These are phyloP conservation scores for Collybiopsis luxurians DNA, from an alignment of 768 basidiomycete species.

Conservation along the genomic window DNA sequence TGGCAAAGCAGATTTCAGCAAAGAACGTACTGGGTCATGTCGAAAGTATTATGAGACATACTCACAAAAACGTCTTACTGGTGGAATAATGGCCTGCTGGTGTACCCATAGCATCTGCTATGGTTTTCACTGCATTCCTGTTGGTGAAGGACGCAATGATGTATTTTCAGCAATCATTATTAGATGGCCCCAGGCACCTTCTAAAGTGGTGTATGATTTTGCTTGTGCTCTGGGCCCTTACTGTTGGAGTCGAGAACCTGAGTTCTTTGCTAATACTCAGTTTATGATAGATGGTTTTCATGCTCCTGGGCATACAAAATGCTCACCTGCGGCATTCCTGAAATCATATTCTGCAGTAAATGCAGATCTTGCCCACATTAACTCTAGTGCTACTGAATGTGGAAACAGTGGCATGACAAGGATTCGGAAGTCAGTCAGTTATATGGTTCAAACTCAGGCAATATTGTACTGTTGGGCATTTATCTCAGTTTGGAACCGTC, in stretches of 20 bases:
- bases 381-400: too few relatives aligned
- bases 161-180: slow-evolving; percentile 24
- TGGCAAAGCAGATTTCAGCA: slow-evolving; percentile 7
- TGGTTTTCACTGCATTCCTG: slow-evolving; percentile 19
- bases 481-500: too few relatives aligned
- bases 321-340: too few relatives aligned
- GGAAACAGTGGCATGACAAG: too few relatives aligned
- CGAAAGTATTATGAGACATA: slow-evolving; percentile 16
- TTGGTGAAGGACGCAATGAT: slow-evolving; percentile 22
- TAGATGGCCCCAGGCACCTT: slow-evolving; percentile 25
- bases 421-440: too few relatives aligned
- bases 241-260: slow-evolving; percentile 14
- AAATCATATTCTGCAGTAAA: too few relatives aligned
- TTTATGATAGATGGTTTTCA: too few relatives aligned
- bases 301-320: too few relatives aligned
- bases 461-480: too few relatives aligned
- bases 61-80: slow-evolving; percentile 5
- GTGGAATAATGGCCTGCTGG: slow-evolving; percentile 8
- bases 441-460: too few relatives aligned
- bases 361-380: too few relatives aligned
- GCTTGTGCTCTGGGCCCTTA: slow-evolving; percentile 25
- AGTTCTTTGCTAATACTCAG: too few relatives aligned
- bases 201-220: slow-evolving; percentile 28
- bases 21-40: slow-evolving; percentile 13
- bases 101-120: slow-evolving; percentile 14